These are phyloP conservation scores for Tribonema minus DNA, from an alignment of 108 stramenopile genomes.

Conservation along the genomic window DNA sequence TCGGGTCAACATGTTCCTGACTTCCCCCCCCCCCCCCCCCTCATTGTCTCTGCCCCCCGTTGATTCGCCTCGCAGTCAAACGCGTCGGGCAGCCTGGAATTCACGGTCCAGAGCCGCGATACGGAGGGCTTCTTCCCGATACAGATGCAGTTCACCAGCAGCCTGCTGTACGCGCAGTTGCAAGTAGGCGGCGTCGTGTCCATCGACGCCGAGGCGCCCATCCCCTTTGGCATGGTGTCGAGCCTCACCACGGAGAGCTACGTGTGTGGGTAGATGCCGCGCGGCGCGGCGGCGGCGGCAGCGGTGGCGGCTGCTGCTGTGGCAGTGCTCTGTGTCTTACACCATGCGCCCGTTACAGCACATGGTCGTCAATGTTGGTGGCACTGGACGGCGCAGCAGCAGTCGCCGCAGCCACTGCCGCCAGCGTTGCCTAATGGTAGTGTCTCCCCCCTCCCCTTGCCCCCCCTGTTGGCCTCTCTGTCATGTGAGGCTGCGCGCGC, in stretches of 20 bases:
- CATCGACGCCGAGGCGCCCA: slow-evolving; percentile 35
- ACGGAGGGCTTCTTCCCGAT: slow-evolving; percentile 91
- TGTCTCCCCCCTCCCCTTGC: too few species aligned
- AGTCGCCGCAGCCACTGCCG: not conserved
- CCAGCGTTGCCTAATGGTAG: too few species aligned
- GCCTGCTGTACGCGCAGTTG: slow-evolving; percentile 79
- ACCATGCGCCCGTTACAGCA: not conserved
- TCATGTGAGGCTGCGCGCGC: too few species aligned
- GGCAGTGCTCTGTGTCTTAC: not conserved
- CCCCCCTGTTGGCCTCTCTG: too few species aligned
- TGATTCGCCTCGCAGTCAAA: too few species aligned
- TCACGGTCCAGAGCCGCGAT: slow-evolving; percentile 72
- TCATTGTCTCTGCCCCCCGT: too few species aligned
- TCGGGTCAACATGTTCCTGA: too few species aligned
- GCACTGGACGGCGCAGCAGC: too few species aligned
- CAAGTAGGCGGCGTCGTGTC: slow-evolving; percentile 59
- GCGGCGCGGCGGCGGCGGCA: not conserved
- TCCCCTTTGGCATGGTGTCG: slow-evolving; percentile 25
- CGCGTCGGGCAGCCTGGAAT: slow-evolving; percentile 81
- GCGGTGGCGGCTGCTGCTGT: not conserved
- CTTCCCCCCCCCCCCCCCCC: too few species aligned
- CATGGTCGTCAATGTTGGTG: not conserved
- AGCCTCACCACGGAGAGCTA: slow-evolving; percentile 23
- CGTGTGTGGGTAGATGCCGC: not conserved
- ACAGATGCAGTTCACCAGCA: slow-evolving; percentile 81